Percentiles rank a stretch among this genome's conserved stretches.
phyloP scores from a whole-genome alignment of 176 grass and related monocot species.

The Oropetium thomaeum region DNA sequence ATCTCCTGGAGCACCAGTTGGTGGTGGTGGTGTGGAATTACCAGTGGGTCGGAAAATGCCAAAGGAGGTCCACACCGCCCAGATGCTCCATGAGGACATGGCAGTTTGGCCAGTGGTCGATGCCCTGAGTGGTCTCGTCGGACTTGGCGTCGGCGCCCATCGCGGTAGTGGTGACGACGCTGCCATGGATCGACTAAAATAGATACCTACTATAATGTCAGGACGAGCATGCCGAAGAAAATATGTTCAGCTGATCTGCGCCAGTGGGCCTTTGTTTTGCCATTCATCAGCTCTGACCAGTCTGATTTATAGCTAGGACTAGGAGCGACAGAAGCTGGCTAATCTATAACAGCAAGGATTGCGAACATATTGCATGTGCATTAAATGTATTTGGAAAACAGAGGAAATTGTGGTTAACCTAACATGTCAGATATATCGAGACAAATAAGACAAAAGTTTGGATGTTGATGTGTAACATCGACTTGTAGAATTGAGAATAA shows the following conservation, averaged over 20 bases:
- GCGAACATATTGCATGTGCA: no score
- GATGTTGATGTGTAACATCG: neutral
- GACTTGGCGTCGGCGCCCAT: conserved; percentile 48
- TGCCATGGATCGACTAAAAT: conserved; percentile 23
- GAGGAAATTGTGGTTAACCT: neutral
- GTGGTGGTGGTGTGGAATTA: neutral
- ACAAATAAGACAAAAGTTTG: neutral
- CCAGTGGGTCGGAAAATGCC: neutral
- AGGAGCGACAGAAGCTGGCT: neutral
- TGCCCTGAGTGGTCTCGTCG: conserved; percentile 17
- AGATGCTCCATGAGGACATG: neutral
- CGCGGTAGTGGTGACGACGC: conserved; percentile 28
- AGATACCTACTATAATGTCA: neutral
- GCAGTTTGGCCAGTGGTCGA: neutral
- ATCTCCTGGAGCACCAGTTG: neutral
- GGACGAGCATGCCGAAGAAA: neutral
- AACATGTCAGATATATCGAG: neutral
- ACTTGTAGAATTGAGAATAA: neutral
- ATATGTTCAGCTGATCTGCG: neutral
- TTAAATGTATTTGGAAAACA: no score
- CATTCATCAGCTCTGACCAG: neutral
- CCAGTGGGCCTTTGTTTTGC: neutral
- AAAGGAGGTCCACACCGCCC: neutral
- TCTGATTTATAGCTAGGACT: neutral
- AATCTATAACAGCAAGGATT: no score